These are phyloP conservation scores for Fibroporia radiculosa DNA, from an alignment of 768 basidiomycete genomes.

Conservation along the genomic window DNA sequence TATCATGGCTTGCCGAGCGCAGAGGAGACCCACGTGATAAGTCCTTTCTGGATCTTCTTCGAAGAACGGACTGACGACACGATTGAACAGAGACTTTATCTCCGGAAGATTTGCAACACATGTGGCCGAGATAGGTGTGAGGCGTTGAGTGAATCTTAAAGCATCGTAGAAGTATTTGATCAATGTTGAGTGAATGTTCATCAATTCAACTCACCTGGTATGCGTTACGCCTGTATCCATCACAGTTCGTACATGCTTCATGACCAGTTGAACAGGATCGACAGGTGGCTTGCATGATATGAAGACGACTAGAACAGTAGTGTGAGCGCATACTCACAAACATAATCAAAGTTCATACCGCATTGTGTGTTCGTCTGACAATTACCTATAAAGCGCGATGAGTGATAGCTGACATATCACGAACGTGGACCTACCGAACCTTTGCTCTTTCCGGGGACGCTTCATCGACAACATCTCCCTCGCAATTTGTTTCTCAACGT, in stretches of 20 bases:
- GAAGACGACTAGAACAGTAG: conserved; percentile 53
- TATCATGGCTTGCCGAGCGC: neutral
- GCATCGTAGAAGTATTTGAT: neutral
- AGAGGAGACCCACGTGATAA: conserved; percentile 36
- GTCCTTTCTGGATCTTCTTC: conserved; percentile 33
- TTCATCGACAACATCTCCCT: conserved; percentile 69
- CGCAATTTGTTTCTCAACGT: conserved; percentile 64
- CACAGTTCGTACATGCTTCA: conserved; percentile 56
- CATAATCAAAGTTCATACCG: conserved; percentile 35
- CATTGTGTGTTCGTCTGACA: conserved; percentile 78
- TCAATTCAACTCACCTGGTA: conserved; percentile 42
- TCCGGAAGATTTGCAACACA: conserved; percentile 65
- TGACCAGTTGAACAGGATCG: conserved; percentile 65
- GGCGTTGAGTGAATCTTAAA: conserved; percentile 57
- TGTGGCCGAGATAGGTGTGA: conserved; percentile 62
- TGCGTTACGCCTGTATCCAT: conserved; percentile 52
- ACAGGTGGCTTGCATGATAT: conserved; percentile 74
- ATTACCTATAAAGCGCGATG: conserved; percentile 41
- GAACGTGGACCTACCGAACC: conserved; percentile 46
- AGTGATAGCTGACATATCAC: neutral
- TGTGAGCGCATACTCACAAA: neutral
- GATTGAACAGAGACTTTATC: conserved; percentile 54
- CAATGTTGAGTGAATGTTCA: neutral
- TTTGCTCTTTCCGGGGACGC: conserved; percentile 49
- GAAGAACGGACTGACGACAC: conserved; percentile 47